Conservation (phyloP, 108 stramenopile genomes). For the Nitzschia sp. region DNA sequence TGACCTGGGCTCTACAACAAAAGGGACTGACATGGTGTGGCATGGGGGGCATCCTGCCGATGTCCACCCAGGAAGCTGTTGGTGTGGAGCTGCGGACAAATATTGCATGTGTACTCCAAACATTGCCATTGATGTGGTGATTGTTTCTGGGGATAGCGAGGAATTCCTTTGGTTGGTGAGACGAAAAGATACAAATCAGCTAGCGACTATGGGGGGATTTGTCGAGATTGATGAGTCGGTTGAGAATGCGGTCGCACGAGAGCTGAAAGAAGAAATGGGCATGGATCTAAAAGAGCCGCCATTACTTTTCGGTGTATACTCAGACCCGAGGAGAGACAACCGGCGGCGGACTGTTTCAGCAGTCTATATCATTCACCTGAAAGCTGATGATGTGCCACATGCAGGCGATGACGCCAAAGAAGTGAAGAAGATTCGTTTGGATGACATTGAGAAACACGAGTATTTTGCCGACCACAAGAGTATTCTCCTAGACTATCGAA, state of each 20-base stretch:
- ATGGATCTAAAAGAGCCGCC: conserved; percentile 39
- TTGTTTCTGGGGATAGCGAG: conserved; percentile 40
- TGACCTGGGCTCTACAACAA: neutral
- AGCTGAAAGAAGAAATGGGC: conserved; percentile 82
- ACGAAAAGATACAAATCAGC: conserved; percentile 75
- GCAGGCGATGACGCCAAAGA: conserved; percentile 89
- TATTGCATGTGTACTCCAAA: conserved; percentile 91
- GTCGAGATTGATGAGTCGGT: conserved; percentile 78
- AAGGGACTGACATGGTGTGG: conserved; percentile 26
- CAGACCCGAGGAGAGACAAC: conserved; percentile 83
- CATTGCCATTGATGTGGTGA: conserved; percentile 79
- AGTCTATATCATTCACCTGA: conserved; percentile 57
- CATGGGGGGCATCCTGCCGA: conserved; percentile 61
- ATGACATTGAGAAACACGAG: conserved; percentile 59
- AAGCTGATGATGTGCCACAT: conserved; percentile 36
- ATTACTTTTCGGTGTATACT: conserved; percentile 73
- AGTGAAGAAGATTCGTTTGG: conserved; percentile 51
- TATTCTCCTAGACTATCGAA: conserved; percentile 51
- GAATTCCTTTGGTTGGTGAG: conserved; percentile 74
- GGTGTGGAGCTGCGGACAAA: conserved; percentile 63
- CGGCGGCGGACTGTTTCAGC: conserved; percentile 67
- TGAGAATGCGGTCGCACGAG: conserved; percentile 68
- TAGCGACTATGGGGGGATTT: conserved; percentile 89
- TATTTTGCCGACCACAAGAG: conserved; percentile 63
- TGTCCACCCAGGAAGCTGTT: conserved; percentile 63